Percentiles rank a stretch among this genome's conserved stretches.
These are phyloP conservation scores for Aspergillus sp. DNA, from an alignment of 2,329 filamentous ascomycete genomes.

Conservation along the genomic window DNA sequence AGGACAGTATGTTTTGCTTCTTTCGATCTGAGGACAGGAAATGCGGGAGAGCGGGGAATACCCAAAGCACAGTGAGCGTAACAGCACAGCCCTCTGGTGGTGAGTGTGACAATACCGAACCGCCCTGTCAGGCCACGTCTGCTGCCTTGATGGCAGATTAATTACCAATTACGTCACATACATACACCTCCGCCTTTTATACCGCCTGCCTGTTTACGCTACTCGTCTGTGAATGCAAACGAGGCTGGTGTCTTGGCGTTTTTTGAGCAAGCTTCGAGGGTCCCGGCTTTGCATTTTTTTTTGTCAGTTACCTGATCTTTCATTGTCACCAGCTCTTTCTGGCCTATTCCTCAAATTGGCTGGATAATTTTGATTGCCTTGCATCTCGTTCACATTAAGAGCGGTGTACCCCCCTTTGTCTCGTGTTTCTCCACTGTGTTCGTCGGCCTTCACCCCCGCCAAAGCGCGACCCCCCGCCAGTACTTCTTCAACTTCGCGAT, in stretches of 20 bases:
- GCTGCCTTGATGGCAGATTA: conserved; percentile 1
- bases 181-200: background rate
- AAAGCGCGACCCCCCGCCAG: background rate
- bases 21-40: conserved; percentile 5
- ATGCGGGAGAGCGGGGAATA: conserved; percentile 25
- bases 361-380: background rate
- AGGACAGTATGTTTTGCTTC: conserved; percentile 6
- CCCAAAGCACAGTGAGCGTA: conserved; percentile 11
- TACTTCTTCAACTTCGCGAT: background rate
- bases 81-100: background rate
- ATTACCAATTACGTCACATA: conserved; percentile 13
- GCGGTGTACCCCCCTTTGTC: conserved; percentile 10
- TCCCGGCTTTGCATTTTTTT: conserved; percentile 19
- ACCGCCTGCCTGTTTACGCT: conserved; percentile 17
- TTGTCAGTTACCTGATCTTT: background rate
- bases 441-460: conserved; percentile 9
- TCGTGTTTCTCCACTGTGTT: background rate
- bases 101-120: conserved; percentile 29
- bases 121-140: conserved; percentile 19
- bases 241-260: conserved; percentile 10
- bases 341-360: background rate
- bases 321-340: background rate
- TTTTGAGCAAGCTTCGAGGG: background rate
- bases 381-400: background rate
- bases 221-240: conserved; percentile 13